Evolutionary conservation across 73 alveolate genomes (phyloP), one percentile per base, ranked within the genome.

Genomic region (Urostyla sp.): DNA sequence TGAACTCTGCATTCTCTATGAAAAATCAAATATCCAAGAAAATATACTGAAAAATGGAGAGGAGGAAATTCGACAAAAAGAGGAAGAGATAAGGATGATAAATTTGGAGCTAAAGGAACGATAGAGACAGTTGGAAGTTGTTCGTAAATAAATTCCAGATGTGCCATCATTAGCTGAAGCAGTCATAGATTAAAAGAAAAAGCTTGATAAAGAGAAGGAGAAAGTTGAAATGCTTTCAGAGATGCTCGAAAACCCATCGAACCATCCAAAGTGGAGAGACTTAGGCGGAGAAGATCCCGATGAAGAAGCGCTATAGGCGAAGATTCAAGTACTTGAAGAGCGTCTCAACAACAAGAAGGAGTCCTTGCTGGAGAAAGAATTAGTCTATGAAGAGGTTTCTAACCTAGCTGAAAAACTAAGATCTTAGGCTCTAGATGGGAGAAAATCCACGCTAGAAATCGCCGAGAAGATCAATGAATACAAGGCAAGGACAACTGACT

Each of bases 271-370:
- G 66, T 94, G 90, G 86, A 92, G 95, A 72, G 97, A 92, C 78
- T 80, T 96, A 7, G 95, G 95, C 2, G 99, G 99, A 45, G 99
- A 96, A 74, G 99, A 96, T 83, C 98, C 98, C 15, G 99, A 96
- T 79, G 86, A 91, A 74, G 98, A 96, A 58, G 96, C 97, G 50
- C 91, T 96, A 44, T 85, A 96, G 72, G 96, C 98, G 59, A 96
- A 96, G 77, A 94, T 94, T 52, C 95, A 95, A 73, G 98, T 94
- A n/a, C 72, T 96, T 15, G 98, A 95, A 60, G 99, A 96, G 84
- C 80, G 98, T 51, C 84, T 96, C 46, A 96, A 96, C 69, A 94
- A 92, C 60, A 96, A 96, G 63, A 96, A 96, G 80, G 99, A 96
- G 81, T 51, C 85, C 57, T 75, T 96, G 35, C 87, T 96, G 28